Base-by-base conservation (phyloP, 768 basidiomycete species). In the Saitozyma podzolica region DNA sequence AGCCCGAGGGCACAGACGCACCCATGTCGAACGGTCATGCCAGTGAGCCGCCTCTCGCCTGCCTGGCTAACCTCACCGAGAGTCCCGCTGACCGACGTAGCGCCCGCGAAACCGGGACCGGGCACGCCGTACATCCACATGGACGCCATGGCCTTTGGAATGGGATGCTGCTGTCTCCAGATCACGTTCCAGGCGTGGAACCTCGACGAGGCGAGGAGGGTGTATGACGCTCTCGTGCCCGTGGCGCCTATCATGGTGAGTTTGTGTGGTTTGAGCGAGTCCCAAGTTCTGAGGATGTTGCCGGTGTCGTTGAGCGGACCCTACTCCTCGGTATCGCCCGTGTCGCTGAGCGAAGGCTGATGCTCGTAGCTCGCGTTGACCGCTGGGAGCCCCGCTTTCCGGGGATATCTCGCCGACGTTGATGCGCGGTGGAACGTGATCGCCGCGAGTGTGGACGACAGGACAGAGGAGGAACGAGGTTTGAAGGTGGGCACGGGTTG, bases 81-180 rank as follows among this genome's bases (percentile, higher is more conserved):
- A 40, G 19, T 17, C 40, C 16, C 14, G 55, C 54, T 61, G 20
- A 58, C 19, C 8, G 17, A 50, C 37, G 14, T 50, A 70, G 65
- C 53, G 16, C 61, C 69, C 19, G 60, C 67, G 57, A 66, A 50
- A 29, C 58, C 59, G 40, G 48, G 56, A 50, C 56, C 61, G 57
- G 64, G 62, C 43, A 63, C 20, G 61, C 60, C 58, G 77, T 94
- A 98, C 79, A 91, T 99, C 66, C 98, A 98, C 78, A 85, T 98
- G 83, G 96, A 99, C 78, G 94, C 96, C 9, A 98, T 98, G 96
- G 95, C 94, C 39, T 99, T 99, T 78, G 96, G 96, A 52, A 99
- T 98, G 96, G 96, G 96, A 7, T 98, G 95, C 69, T 95, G 92
- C 73, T 98, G 96, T 80, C 83, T 99, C 56, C 96, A 99, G 74